These are phyloP conservation scores for Ophiosphaerella narmari DNA, from an alignment of 2,329 filamentous ascomycete species.

Conservation along the genomic window DNA sequence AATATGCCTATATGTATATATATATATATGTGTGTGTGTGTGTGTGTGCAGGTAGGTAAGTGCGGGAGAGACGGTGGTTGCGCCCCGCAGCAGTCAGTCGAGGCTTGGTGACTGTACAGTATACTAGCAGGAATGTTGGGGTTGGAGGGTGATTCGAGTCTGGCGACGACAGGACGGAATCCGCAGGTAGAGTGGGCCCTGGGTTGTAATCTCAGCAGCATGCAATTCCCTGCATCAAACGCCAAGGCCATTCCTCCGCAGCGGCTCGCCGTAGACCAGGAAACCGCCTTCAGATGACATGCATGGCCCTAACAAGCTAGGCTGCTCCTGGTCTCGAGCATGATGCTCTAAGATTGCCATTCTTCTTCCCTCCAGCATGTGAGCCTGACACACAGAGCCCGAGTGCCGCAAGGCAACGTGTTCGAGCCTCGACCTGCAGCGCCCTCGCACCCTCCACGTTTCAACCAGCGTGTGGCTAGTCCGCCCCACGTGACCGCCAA, in stretches of 20 bases:
- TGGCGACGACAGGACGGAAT: slow-evolving; percentile 13
- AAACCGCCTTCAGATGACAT: slow-evolving; percentile 12
- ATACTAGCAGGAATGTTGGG: background rate
- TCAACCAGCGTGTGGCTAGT: no score
- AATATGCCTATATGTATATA: no score
- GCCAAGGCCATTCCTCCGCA: slow-evolving; percentile 16
- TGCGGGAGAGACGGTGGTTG: slow-evolving; percentile 12
- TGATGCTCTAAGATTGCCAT: no score
- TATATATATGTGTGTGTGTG: slow-evolving; percentile 4
- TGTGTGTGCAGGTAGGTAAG: slow-evolving; percentile 13
- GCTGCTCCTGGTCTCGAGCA: no score
- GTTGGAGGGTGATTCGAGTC: background rate
- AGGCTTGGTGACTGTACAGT: slow-evolving; percentile 7
- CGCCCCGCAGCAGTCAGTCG: slow-evolving; percentile 8
- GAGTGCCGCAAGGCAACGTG: no score
- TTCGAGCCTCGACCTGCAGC: no score
- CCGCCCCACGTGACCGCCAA: no score
- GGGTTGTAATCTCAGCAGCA: slow-evolving; percentile 10
- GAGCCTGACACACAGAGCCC: no score
- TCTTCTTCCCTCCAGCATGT: no score
- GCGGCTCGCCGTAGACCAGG: slow-evolving; percentile 20
- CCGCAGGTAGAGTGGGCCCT: slow-evolving; percentile 15
- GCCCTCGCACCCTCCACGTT: no score
- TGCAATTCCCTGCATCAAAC: slow-evolving; percentile 18
- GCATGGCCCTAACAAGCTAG: background rate